Evolutionary conservation across 768 basidiomycete species (phyloP).

Genomic region (Psilocybe tampanensis): DNA sequence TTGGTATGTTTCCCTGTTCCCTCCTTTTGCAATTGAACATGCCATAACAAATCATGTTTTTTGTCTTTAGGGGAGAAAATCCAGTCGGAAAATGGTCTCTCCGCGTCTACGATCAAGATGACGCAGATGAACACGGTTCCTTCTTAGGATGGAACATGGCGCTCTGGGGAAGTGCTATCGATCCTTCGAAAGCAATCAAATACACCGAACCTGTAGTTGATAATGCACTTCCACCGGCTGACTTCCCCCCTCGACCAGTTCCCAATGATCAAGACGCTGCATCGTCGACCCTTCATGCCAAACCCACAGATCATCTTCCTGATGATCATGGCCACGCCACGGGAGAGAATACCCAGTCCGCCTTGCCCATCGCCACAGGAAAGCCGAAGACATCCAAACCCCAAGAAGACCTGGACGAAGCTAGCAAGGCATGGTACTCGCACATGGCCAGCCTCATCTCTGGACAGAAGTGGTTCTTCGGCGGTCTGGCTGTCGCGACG

Average conservation of each 20-base stretch:
- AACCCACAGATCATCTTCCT: slow-evolving; percentile 87
- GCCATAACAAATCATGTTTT: neutral
- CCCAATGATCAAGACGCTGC: slow-evolving; percentile 30
- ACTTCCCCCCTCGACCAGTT: slow-evolving; percentile 39
- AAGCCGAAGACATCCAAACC: slow-evolving; percentile 26
- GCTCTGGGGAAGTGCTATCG: slow-evolving; percentile 87
- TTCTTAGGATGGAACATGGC: slow-evolving; percentile 93
- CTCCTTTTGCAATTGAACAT: neutral
- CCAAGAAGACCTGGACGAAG: slow-evolving; percentile 27
- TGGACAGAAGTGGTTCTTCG: slow-evolving; percentile 85
- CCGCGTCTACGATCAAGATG: slow-evolving; percentile 75
- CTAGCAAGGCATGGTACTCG: slow-evolving; percentile 77
- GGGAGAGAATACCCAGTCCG: slow-evolving; percentile 80
- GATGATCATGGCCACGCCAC: slow-evolving; percentile 76
- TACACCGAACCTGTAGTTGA: slow-evolving; percentile 62
- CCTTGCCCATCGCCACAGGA: slow-evolving; percentile 44
- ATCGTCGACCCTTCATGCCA: slow-evolving; percentile 64
- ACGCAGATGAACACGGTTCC: slow-evolving; percentile 49
- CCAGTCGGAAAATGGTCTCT: slow-evolving; percentile 93
- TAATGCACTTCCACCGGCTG: slow-evolving; percentile 46
- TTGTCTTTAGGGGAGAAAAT: slow-evolving; percentile 79
- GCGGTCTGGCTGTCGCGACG: slow-evolving; percentile 66
- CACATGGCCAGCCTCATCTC: slow-evolving; percentile 67
- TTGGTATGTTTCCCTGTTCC: slow-evolving; percentile 61
- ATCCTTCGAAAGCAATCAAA: slow-evolving; percentile 62